Percentiles rank a stretch among this genome's conserved stretches.
Conservation (phyloP, 768 basidiomycete genomes). For the Leccinum arenicola region DNA sequence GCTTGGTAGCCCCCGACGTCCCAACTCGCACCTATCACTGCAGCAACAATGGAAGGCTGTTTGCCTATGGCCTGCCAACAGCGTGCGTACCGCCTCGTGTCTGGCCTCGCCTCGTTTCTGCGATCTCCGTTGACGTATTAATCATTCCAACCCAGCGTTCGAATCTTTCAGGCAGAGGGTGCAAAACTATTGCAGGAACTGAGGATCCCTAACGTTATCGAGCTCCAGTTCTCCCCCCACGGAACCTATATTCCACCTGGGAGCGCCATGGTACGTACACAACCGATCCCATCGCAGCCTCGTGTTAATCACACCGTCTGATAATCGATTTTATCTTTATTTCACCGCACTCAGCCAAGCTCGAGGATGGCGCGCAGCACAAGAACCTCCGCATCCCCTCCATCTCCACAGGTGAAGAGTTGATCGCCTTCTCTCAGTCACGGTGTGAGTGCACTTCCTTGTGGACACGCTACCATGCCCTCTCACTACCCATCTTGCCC, state of each 20-base stretch:
- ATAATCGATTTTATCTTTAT: slow-evolving; percentile 13
- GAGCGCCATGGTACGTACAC: too few species aligned
- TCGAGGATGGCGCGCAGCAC: too few species aligned
- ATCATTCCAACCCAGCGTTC: slow-evolving; percentile 46
- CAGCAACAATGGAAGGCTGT: slow-evolving; percentile 83
- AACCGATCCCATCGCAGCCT: too few species aligned
- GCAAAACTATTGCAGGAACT: slow-evolving; percentile 75
- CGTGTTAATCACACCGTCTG: neutral
- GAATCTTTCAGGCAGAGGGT: slow-evolving; percentile 73
- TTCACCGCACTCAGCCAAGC: neutral
- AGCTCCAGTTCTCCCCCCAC: slow-evolving; percentile 39
- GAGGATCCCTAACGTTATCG: slow-evolving; percentile 67
- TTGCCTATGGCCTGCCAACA: slow-evolving; percentile 77
- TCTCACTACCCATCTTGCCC: too few species aligned
- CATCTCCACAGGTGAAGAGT: too few species aligned
- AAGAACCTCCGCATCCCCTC: too few species aligned
- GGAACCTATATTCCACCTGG: too few species aligned
- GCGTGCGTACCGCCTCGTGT: slow-evolving; percentile 48
- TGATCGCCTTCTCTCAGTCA: too few species aligned
- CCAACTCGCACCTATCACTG: slow-evolving; percentile 77
- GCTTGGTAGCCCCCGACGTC: slow-evolving; percentile 50
- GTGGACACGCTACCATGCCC: too few species aligned
- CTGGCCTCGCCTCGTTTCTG: slow-evolving; percentile 3
- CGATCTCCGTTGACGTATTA: slow-evolving; percentile 13
- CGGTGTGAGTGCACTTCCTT: slow-evolving; percentile 5